A percentile compares a stretch with the other conserved stretches of the same genome.
Conservation (phyloP, 177 flowering plant species). For the Tripterygium wilfordii region DNA sequence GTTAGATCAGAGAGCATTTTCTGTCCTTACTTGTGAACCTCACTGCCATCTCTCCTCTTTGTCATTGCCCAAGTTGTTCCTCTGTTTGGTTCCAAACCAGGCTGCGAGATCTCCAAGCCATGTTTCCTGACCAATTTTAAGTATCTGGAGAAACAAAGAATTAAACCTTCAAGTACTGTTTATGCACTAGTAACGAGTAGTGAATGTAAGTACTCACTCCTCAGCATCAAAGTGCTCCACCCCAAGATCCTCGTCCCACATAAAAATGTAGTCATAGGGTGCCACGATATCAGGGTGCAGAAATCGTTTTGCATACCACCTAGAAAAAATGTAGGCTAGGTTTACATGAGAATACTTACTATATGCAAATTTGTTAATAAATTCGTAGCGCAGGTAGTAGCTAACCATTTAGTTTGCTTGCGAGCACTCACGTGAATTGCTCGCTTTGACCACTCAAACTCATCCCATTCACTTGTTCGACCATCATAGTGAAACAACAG, state of each 20-base stretch:
- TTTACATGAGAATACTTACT: too few species aligned
- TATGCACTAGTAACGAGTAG: background rate
- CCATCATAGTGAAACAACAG: slow-evolving; percentile 73
- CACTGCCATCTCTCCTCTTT: slow-evolving; percentile 43
- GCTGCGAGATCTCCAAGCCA: slow-evolving; percentile 67
- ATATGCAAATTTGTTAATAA: too few species aligned
- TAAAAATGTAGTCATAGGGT: slow-evolving; percentile 58
- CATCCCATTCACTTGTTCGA: slow-evolving; percentile 66
- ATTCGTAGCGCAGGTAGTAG: background rate
- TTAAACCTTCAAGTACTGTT: background rate
- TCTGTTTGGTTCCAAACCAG: slow-evolving; percentile 52
- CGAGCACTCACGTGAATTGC: slow-evolving; percentile 58
- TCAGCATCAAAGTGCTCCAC: slow-evolving; percentile 60
- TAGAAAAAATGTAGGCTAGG: slow-evolving; percentile 15
- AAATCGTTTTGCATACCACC: slow-evolving; percentile 80
- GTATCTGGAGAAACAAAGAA: slow-evolving; percentile 30
- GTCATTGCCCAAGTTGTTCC: slow-evolving; percentile 69
- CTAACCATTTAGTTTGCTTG: slow-evolving; percentile 74
- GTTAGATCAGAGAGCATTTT: background rate
- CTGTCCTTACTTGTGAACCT: slow-evolving; percentile 62
- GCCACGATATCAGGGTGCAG: slow-evolving; percentile 68
- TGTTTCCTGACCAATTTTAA: slow-evolving; percentile 50
- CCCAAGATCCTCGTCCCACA: slow-evolving; percentile 78
- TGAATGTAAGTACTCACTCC: slow-evolving; percentile 46
- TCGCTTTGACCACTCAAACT: slow-evolving; percentile 72